These are phyloP conservation scores for Coemansia sp. DNA, from an alignment of 192 early-diverging fungal species.

Conservation along the genomic window DNA sequence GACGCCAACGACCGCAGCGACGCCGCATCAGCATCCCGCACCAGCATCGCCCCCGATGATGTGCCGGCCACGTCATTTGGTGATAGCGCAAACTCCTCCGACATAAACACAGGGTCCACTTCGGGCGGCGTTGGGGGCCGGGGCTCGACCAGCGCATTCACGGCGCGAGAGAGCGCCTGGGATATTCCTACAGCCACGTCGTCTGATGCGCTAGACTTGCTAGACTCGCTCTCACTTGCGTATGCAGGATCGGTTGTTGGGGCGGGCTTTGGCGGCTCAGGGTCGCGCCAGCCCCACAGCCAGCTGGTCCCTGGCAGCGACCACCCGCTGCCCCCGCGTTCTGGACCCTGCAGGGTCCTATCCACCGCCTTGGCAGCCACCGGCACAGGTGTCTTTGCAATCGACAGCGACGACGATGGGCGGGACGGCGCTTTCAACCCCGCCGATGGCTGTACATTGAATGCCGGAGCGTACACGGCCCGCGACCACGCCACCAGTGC, in stretches of 20 bases:
- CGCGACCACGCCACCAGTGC: slow-evolving; percentile 45
- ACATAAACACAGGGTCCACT: slow-evolving; percentile 34
- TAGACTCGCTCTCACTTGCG: neutral
- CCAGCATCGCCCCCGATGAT: neutral
- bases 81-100: slow-evolving; percentile 19
- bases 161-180: slow-evolving; percentile 43
- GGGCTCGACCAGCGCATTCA: slow-evolving; percentile 46
- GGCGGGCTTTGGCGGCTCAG: neutral
- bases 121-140: slow-evolving; percentile 44
- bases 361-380: neutral
- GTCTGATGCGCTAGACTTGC: neutral
- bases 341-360: no score
- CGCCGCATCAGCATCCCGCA: slow-evolving; percentile 34
- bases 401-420: neutral
- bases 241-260: neutral
- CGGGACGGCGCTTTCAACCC: neutral
- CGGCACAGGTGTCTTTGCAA: neutral
- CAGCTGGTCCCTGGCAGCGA: slow-evolving; percentile 19
- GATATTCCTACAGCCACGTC: slow-evolving; percentile 23
- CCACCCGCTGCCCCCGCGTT: slow-evolving; percentile 3
- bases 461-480: slow-evolving; percentile 36
- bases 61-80: slow-evolving; percentile 15
- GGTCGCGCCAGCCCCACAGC: slow-evolving; percentile 35
- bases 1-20: slow-evolving; percentile 41
- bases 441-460: neutral